Conservation (phyloP, 495 filamentous ascomycete genomes). For the Parachaetomium inaequale region DNA sequence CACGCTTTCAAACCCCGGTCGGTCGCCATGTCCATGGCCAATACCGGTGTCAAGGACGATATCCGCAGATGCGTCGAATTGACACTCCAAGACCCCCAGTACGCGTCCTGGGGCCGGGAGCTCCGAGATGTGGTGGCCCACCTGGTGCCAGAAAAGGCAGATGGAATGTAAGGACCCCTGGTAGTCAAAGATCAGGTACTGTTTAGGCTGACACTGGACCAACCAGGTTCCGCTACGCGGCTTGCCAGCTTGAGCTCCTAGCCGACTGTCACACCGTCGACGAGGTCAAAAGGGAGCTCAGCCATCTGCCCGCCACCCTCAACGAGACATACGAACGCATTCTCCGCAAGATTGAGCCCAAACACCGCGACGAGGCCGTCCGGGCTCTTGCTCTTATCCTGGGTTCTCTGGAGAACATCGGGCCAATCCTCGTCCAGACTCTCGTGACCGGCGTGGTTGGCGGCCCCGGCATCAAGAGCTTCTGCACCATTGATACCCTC, state of each 20-base stretch:
- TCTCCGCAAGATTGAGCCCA: slow-evolving; percentile 26
- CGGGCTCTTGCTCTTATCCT: slow-evolving; percentile 6
- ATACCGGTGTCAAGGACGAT: slow-evolving; percentile 34
- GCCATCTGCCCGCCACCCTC: slow-evolving; percentile 35
- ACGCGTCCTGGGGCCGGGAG: slow-evolving; percentile 21
- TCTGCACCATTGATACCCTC: slow-evolving; percentile 2
- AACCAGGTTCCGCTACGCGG: slow-evolving; percentile 39
- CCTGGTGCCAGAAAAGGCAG: slow-evolving; percentile 26
- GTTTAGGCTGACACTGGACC: background rate
- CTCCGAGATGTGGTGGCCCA: slow-evolving; percentile 30
- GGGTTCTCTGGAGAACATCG: background rate
- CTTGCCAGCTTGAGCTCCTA: slow-evolving; percentile 44
- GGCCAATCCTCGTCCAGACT: background rate
- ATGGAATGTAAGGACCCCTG: slow-evolving; percentile 45
- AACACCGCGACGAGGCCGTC: slow-evolving; percentile 27
- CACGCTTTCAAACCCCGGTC: slow-evolving; percentile 9
- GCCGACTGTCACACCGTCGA: slow-evolving; percentile 17
- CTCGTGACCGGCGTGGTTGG: background rate
- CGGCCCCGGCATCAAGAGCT: background rate
- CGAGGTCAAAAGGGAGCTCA: slow-evolving; percentile 29
- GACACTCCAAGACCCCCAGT: slow-evolving; percentile 19
- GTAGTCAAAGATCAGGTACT: background rate
- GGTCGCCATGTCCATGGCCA: slow-evolving; percentile 34
- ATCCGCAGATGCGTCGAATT: slow-evolving; percentile 32
- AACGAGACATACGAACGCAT: slow-evolving; percentile 43